Evolutionary conservation across 2,329 filamentous ascomycete genomes (phyloP).

Genomic region (Phyllosticta capitalensis): DNA sequence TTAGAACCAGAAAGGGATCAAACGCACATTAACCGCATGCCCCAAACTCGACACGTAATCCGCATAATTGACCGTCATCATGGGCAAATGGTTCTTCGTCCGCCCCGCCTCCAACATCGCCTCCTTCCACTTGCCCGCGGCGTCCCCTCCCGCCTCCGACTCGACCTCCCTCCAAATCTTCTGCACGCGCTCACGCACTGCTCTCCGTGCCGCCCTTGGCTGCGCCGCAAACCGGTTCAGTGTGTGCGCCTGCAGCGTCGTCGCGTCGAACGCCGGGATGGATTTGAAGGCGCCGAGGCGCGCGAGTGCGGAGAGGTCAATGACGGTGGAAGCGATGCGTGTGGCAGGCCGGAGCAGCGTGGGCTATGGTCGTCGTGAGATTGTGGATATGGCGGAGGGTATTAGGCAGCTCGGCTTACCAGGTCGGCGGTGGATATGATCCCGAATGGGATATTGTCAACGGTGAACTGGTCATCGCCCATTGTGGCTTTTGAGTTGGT

Average conservation of each 20-base stretch:
- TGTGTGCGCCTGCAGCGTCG: neutral
- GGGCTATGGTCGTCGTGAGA: neutral
- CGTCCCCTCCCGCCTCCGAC: slow-evolving; percentile 19
- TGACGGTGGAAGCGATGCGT: neutral
- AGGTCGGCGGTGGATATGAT: slow-evolving; percentile 1
- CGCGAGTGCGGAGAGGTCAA: neutral
- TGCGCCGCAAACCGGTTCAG: slow-evolving; percentile 45
- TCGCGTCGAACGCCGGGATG: neutral
- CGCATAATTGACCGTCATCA: slow-evolving; percentile 47
- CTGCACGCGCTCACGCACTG: slow-evolving; percentile 28
- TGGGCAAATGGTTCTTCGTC: slow-evolving; percentile 44
- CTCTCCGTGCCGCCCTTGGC: slow-evolving; percentile 27
- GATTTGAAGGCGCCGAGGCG: neutral
- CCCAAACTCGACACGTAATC: slow-evolving; percentile 32
- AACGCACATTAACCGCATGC: slow-evolving; percentile 2
- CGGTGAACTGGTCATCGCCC: neutral
- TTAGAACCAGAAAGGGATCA: neutral
- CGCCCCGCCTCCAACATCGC: slow-evolving; percentile 25
- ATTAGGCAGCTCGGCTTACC: neutral
- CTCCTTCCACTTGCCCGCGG: neutral
- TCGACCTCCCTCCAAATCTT: slow-evolving; percentile 13
- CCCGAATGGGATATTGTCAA: slow-evolving; percentile 1
- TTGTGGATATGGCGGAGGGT: neutral
- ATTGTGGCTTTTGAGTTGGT: neutral
- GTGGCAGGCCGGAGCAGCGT: neutral